Conservation (phyloP, 2,329 filamentous ascomycete species). For the Xylariaceae sp. region DNA sequence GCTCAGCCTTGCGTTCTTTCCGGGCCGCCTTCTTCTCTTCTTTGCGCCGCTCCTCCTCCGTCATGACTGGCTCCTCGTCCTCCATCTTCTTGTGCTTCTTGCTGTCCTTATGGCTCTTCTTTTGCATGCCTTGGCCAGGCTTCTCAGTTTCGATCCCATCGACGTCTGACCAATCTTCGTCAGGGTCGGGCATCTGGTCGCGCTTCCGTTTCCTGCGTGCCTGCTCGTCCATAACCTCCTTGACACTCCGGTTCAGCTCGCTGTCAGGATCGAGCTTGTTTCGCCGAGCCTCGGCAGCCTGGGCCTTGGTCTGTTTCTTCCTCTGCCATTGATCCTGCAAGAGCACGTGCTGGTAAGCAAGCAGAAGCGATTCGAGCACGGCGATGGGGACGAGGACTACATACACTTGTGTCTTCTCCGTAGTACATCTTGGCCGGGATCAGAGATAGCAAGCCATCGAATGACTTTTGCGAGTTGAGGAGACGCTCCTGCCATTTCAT, state of each 20-base stretch:
- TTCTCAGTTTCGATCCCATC: conserved; percentile 51
- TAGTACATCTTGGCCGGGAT: conserved; percentile 91
- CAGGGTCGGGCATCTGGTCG: conserved; percentile 34
- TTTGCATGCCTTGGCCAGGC: conserved; percentile 58
- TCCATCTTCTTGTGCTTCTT: conserved; percentile 43
- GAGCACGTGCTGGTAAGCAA: background rate
- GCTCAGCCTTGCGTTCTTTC: conserved; percentile 35
- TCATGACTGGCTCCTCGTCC: conserved; percentile 28
- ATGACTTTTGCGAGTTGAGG: conserved; percentile 60
- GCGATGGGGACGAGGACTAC: conserved; percentile 22
- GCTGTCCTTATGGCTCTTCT: conserved; percentile 30
- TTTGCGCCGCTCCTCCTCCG: conserved; percentile 38
- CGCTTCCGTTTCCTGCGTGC: conserved; percentile 72
- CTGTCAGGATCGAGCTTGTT: conserved; percentile 90
- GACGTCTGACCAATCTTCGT: conserved; percentile 35
- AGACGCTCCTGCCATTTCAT: conserved; percentile 44
- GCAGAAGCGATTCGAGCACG: background rate
- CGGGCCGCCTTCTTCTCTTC: conserved; percentile 44
- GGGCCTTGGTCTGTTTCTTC: conserved; percentile 91
- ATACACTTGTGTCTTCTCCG: conserved; percentile 73
- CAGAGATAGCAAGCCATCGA: conserved; percentile 78
- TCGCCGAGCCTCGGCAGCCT: conserved; percentile 73
- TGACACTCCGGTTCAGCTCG: conserved; percentile 69
- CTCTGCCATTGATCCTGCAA: conserved; percentile 82
- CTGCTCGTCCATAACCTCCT: conserved; percentile 84